Base-by-base conservation (phyloP, 495 filamentous ascomycete genomes). In the Hypoxylon trugodes region DNA sequence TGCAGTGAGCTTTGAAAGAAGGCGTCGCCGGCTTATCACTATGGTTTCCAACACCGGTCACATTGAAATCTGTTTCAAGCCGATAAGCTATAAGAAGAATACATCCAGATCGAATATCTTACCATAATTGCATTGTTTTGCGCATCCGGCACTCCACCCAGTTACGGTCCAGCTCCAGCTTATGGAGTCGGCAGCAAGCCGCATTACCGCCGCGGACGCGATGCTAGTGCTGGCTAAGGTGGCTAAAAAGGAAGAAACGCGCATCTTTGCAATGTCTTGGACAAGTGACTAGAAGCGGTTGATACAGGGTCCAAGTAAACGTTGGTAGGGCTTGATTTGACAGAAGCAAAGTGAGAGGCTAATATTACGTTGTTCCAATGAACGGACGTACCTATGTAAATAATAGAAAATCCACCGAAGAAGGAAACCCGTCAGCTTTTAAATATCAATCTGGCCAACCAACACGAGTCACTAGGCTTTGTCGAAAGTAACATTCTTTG, bases 61-160 rank as follows among this genome's bases (percentile, higher is more conserved):
- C 38, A 40, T 68, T 68, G 65, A 73, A 73, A 30, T 68, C 70
- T 73, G 21, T 8, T 53, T 30, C 9, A 36, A 38, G n/a, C 18
- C 12, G 26, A 38, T 62, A 10, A 64, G 53, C 21, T 38, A 56
- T 7, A 1, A 32, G 30, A 8, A 18, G 18, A 8, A 6, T 0
- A 38, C 19, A 33, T 28, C 6, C 2, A 13, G 24, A 24, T 10
- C 9, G 6, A 13, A 21, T 9, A 19, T 18, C 59, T 36, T 66
- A 73, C 70, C 64, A 36, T 73, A 73, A 18, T 38, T 22, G 38
- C 67, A 72, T 16, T 55, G 40, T 2, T 15, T 10, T 0, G 43
- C 41, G 37, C 68, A 72, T n/a, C 68, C 68, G 19, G 70, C 70
- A 48, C 42, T 66, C 70, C 70, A 73, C 19, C 36, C 68, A 16